Percentiles rank a stretch among this genome's conserved stretches.
Evolutionary conservation across 1,139 yeast genomes (phyloP).

Genomic region (Zygosaccharomyces pseudobailii): DNA sequence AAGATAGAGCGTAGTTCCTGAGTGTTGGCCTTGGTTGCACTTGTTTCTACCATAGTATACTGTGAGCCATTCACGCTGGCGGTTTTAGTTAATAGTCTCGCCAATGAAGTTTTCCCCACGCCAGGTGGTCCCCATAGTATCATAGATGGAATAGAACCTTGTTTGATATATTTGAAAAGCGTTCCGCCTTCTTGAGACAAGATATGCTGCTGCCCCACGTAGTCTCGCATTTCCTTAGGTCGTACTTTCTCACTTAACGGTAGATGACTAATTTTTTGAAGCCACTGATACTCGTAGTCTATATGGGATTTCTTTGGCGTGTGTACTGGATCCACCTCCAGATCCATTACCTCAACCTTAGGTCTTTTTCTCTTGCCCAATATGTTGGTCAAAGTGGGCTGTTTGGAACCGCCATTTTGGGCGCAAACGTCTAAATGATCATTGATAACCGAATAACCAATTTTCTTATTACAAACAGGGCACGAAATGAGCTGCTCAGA

Average conservation of each 20-base stretch:
- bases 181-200: constrained; percentile 72
- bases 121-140: constrained; percentile 97
- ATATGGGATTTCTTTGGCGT: neutral
- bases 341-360: constrained; percentile 8
- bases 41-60: constrained; percentile 69
- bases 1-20: constrained; percentile 68
- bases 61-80: constrained; percentile 41
- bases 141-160: constrained; percentile 70
- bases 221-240: constrained; percentile 69
- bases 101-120: constrained; percentile 85
- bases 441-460: constrained; percentile 26
- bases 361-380: constrained; percentile 16
- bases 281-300: constrained; percentile 34
- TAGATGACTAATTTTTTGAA: constrained; percentile 46
- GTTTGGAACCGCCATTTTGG: constrained; percentile 8
- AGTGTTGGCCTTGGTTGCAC: constrained; percentile 78
- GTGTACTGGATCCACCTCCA: constrained; percentile 6
- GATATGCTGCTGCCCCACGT: constrained; percentile 75
- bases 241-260: constrained; percentile 86
- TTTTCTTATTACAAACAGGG: constrained; percentile 29
- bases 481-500: constrained; percentile 28
- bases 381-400: constrained; percentile 16
- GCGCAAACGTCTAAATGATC: constrained; percentile 30
- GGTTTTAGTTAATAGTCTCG: constrained; percentile 41
- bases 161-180: constrained; percentile 59